Conservation (phyloP, 2,329 filamentous ascomycete species). For the Chaetomium sp. region DNA sequence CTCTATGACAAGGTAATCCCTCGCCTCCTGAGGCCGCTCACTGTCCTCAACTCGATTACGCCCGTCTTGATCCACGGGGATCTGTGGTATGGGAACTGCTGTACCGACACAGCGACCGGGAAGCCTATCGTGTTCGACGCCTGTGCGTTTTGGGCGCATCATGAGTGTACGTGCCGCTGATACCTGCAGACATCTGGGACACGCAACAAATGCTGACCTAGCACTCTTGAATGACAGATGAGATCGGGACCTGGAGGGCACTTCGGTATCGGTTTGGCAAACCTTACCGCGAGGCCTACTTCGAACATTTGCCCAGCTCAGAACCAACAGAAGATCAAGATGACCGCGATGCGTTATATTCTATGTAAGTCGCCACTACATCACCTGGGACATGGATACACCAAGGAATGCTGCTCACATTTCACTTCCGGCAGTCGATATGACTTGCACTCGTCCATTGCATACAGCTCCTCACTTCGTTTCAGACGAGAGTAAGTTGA, state of each 20-base stretch:
- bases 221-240: background rate
- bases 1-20: background rate
- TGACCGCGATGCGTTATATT: background rate
- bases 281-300: background rate
- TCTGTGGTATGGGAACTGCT: background rate
- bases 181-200: too few species aligned
- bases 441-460: too few species aligned
- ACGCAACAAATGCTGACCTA: too few species aligned
- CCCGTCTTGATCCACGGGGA: background rate
- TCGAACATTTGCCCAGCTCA: background rate
- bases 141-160: background rate
- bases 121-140: background rate
- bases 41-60: background rate
- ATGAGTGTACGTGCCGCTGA: background rate
- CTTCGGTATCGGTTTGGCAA: background rate
- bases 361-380: background rate
- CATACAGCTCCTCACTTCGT: too few species aligned
- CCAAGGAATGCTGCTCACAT: too few species aligned
- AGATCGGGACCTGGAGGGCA: background rate
- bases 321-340: background rate
- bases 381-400: too few species aligned
- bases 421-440: too few species aligned
- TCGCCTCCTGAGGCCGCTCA: background rate
- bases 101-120: background rate
- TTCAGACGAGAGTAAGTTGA: too few species aligned